Evolutionary conservation across 73 alveolate species (phyloP).

Genomic region (Stentor roeselii): DNA sequence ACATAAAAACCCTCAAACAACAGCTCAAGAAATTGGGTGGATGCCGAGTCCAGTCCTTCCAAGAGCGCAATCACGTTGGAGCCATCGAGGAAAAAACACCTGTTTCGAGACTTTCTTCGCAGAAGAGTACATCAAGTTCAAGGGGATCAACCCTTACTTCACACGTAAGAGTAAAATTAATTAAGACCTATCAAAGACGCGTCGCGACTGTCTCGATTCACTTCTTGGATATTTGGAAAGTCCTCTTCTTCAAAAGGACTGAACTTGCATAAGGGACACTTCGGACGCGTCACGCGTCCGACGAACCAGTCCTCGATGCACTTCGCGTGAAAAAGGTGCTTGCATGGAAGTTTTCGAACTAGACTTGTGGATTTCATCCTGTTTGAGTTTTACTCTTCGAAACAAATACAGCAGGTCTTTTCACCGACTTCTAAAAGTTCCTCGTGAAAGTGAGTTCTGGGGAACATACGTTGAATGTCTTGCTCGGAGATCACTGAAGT

Average conservation of each 20-base stretch:
- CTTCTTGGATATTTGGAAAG: no score
- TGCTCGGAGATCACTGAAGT: slow-evolving; percentile 1
- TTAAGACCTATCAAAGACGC: no score
- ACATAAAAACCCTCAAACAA: slow-evolving; percentile 3
- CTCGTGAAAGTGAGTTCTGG: not conserved
- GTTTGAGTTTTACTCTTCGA: slow-evolving; percentile 1
- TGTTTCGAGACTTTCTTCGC: slow-evolving; percentile 26
- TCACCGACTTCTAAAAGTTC: not conserved
- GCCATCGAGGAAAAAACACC: not conserved
- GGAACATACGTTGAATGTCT: not conserved
- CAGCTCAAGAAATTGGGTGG: slow-evolving; percentile 25
- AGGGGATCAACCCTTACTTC: not conserved
- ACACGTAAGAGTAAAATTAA: not conserved
- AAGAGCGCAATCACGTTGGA: slow-evolving; percentile 9
- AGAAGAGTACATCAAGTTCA: not conserved
- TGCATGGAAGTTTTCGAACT: slow-evolving; percentile 19
- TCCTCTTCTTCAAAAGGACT: not conserved
- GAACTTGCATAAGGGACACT: slow-evolving; percentile 22
- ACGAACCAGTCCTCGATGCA: slow-evolving; percentile 29
- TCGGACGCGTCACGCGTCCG: not conserved
- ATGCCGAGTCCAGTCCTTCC: not conserved
- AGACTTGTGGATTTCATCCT: not conserved
- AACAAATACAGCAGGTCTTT: slow-evolving; percentile 14
- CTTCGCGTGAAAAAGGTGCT: slow-evolving; percentile 1
- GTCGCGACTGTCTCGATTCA: no score